Evolutionary conservation across 2,329 filamentous ascomycete genomes (phyloP), one percentile per base, ranked within the genome.

Genomic region (Aspergillus hortae): DNA sequence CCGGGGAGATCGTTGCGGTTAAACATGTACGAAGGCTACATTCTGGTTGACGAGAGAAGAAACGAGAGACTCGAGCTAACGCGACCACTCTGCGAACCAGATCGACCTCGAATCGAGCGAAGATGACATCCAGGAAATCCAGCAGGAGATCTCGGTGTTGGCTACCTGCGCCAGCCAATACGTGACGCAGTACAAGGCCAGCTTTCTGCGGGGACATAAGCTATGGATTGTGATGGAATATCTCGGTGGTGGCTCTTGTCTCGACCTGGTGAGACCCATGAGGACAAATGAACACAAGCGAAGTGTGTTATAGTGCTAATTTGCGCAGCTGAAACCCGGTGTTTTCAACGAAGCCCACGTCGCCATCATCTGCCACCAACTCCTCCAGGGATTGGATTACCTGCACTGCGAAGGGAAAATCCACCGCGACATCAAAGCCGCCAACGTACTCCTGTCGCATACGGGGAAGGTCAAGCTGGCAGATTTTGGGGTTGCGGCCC

Each of bases 211-310:
- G 61, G 94, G 94, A 23, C 89, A 92, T 69, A 99, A 97, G 75
- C 77, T 99, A 78, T 99, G 94, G 94, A 99, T 99, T 67, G 90
- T 97, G 53, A 99, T 99, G 94, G 94, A 99, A 73, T 99, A 88
- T 67, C 78, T 99, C 10, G 94, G 94, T 5, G 94, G 94, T 57
- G 94, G 94, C 38, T 97, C 94, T 15, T 96, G 94, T 69, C 80
- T 96, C 59, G 94, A 99, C 70, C 73, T 99, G 78, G 89, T 95
- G 82, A 52, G 49, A 54, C 40, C 50, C 12, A 17, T 2, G 2
- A 17, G 15, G 19, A 17, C 38, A 3, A 11, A 21, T 19, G 15
- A 17, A 38, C 5, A 12, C 35, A 17, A n/a, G 14, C 4, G 11
- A 2, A 10, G 19, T 42, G 40, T 17, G 11, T 10, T 17, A 15